Conservation (phyloP, 1,284 basidiomycete species). For the Puccinia novopanici region DNA sequence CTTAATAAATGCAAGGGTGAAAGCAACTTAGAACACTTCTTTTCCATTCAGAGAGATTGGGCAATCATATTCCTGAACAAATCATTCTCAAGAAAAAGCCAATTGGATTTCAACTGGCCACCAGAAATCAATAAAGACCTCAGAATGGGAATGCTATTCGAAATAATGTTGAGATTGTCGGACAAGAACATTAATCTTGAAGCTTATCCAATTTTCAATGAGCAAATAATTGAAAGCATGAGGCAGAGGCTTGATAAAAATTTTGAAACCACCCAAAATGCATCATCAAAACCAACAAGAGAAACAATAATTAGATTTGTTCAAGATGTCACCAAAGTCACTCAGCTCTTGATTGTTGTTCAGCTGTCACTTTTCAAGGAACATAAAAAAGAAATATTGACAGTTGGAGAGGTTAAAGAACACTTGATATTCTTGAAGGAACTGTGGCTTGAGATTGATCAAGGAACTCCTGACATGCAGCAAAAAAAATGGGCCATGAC, state of each 20-base stretch:
- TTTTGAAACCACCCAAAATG: neutral
- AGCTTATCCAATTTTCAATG: neutral
- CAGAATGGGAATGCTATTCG: neutral
- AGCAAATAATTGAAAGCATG: neutral
- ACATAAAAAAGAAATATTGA: neutral
- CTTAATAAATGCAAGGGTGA: neutral
- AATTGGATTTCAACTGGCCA: neutral
- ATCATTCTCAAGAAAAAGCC: neutral
- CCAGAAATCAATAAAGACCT: neutral
- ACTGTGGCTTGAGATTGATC: neutral
- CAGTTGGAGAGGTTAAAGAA: no score
- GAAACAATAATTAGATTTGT: neutral
- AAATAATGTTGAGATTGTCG: neutral
- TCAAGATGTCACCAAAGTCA: neutral
- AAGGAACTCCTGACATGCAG: neutral
- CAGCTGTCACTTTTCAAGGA: neutral
- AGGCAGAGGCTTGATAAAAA: no score
- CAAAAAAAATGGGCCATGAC: neutral
- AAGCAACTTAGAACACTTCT: neutral
- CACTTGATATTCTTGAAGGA: neutral
- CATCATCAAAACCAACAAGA: neutral
- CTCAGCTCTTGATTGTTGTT: neutral
- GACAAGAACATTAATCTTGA: constrained; percentile 10
- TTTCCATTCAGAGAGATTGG: neutral
- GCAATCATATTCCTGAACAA: neutral